Conservation (phyloP, 306 rosid species). For the Quercus engelmannii region DNA sequence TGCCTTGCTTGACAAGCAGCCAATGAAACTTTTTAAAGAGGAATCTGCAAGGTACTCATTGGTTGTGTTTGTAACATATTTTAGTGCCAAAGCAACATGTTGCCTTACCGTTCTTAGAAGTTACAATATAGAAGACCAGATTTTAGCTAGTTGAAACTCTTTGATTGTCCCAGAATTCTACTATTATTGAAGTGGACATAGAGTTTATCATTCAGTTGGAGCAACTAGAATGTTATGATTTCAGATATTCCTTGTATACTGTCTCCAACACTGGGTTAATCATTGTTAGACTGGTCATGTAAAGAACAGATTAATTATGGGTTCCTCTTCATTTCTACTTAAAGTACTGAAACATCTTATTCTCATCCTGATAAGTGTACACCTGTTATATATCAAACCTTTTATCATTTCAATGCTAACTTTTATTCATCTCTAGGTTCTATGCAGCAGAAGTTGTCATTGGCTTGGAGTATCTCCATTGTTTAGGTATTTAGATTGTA, state of each 20-base stretch:
- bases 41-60: conserved; percentile 77
- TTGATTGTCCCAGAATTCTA: neutral
- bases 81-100: neutral
- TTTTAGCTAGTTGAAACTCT: neutral
- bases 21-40: conserved; percentile 82
- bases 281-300: neutral
- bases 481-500: conserved; percentile 60
- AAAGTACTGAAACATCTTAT: neutral
- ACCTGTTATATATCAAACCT: neutral
- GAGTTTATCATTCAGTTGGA: neutral
- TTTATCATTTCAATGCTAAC: conserved; percentile 15
- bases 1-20: conserved; percentile 88
- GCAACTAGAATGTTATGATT: neutral
- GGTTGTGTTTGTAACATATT: neutral
- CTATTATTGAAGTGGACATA: neutral
- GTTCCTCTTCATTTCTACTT: neutral
- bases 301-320: neutral
- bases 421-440: conserved; percentile 54
- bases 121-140: neutral
- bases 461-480: conserved; percentile 93
- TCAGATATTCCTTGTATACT: conserved; percentile 13
- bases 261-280: neutral
- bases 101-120: neutral
- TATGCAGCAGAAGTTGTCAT: conserved; percentile 90
- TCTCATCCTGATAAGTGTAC: neutral